A percentile compares a stretch with the other conserved stretches of the same genome.
Conservation (phyloP, 176 grass and related monocot genomes). For the Canna indica region DNA sequence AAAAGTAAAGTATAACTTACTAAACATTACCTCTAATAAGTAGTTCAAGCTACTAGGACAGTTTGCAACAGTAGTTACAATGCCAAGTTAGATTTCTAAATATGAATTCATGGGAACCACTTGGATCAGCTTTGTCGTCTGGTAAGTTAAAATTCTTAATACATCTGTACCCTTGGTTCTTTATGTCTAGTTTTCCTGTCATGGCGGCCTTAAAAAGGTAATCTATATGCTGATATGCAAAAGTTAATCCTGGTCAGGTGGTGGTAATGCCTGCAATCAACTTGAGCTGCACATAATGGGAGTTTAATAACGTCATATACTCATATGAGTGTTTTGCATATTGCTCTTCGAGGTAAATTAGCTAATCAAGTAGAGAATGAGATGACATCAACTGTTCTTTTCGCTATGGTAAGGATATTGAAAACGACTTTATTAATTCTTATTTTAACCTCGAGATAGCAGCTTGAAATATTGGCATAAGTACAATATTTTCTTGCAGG, state of each 20-base stretch:
- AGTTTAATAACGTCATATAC: neutral
- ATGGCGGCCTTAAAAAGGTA: neutral
- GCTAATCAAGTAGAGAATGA: neutral
- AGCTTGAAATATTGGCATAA: too few relatives aligned
- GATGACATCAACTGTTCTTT: too few relatives aligned
- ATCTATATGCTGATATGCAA: slow-evolving; percentile 29
- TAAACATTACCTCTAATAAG: slow-evolving; percentile 12
- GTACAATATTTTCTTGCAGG: too few relatives aligned
- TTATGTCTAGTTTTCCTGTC: neutral
- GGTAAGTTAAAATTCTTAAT: neutral
- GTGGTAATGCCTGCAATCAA: neutral
- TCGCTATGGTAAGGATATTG: too few relatives aligned
- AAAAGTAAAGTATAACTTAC: slow-evolving; percentile 31
- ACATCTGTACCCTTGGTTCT: neutral
- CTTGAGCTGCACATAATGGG: neutral
- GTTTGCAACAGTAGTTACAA: neutral
- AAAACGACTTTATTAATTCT: too few relatives aligned
- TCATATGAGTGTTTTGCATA: neutral
- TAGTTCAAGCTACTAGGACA: neutral
- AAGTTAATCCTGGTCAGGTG: too few relatives aligned
- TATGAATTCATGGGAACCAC: neutral
- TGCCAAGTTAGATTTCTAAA: neutral
- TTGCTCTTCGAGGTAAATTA: neutral
- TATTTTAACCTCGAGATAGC: too few relatives aligned
- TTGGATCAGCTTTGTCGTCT: neutral